Evolutionary conservation across 495 filamentous ascomycete genomes (phyloP).

Genomic region (Aspergillus nanangensis): DNA sequence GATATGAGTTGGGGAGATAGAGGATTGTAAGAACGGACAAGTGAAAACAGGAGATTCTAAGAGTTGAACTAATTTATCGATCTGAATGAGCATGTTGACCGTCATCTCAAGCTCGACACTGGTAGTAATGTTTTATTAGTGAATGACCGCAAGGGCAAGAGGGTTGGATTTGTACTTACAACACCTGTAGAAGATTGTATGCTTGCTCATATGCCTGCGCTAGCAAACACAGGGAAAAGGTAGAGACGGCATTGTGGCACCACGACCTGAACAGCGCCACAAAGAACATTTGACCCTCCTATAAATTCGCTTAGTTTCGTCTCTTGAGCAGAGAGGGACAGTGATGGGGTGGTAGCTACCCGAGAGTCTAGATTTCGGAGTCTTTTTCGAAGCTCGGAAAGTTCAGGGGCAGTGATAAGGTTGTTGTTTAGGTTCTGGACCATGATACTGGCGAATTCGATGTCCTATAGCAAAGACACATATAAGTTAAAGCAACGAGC

Average conservation of each 20-base stretch:
- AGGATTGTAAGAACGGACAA: slow-evolving; percentile 46
- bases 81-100: slow-evolving; percentile 96
- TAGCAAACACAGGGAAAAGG: slow-evolving; percentile 91
- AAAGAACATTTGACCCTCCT: slow-evolving; percentile 95
- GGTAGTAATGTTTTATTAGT: slow-evolving; percentile 35
- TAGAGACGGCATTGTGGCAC: slow-evolving; percentile 98
- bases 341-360: slow-evolving; percentile 34
- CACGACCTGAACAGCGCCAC: slow-evolving; percentile 90
- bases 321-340: too few relatives aligned
- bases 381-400: slow-evolving; percentile 84
- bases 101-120: slow-evolving; percentile 99
- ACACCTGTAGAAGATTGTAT: slow-evolving; percentile 93
- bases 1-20: not conserved
- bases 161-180: slow-evolving; percentile 53
- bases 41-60: slow-evolving; percentile 98
- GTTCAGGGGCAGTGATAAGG: slow-evolving; percentile 92
- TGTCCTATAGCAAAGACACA: slow-evolving; percentile 46
- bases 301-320: slow-evolving; percentile 12
- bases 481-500: not conserved
- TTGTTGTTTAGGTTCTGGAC: slow-evolving; percentile 99
- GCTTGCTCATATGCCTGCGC: slow-evolving; percentile 99
- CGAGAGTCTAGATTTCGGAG: slow-evolving; percentile 85
- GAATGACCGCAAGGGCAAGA: not conserved
- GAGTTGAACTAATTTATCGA: slow-evolving; percentile 97
- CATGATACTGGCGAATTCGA: slow-evolving; percentile 99